A percentile compares a stretch with the other conserved stretches of the same genome.
Evolutionary conservation across 345 rosid species (phyloP).

Genomic region (Boechera stricta): DNA sequence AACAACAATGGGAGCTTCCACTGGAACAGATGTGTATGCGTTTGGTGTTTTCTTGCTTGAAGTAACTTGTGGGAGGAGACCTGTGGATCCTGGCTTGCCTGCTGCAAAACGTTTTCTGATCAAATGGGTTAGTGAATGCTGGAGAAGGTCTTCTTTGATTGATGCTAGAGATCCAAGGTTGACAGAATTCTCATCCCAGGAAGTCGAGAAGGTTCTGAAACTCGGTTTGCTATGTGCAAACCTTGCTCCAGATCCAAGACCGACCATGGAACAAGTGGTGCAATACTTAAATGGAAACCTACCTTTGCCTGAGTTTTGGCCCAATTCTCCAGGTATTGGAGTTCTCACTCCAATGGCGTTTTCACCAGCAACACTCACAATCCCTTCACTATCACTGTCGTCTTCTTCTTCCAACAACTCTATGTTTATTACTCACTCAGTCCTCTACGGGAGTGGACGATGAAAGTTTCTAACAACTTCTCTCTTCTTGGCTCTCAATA

Average conservation of each 20-base stretch:
- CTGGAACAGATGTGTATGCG: slow-evolving; percentile 53
- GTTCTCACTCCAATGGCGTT: slow-evolving; percentile 32
- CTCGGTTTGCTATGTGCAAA: slow-evolving; percentile 56
- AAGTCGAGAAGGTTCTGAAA: slow-evolving; percentile 57
- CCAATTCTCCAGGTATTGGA: slow-evolving; percentile 43
- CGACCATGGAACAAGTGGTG: slow-evolving; percentile 53
- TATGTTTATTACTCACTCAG: slow-evolving; percentile 44
- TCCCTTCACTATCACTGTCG: slow-evolving; percentile 38
- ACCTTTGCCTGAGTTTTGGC: slow-evolving; percentile 44
- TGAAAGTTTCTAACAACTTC: slow-evolving; percentile 33
- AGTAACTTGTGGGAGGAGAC: slow-evolving; percentile 64
- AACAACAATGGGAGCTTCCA: slow-evolving; percentile 50
- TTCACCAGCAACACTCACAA: slow-evolving; percentile 2
- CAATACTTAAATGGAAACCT: slow-evolving; percentile 46
- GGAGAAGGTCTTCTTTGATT: slow-evolving; percentile 46
- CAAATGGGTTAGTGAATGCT: slow-evolving; percentile 49
- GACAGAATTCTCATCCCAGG: slow-evolving; percentile 39
- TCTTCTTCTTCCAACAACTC: slow-evolving; percentile 37
- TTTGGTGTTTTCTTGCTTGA: slow-evolving; percentile 59
- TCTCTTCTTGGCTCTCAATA: slow-evolving; percentile 1
- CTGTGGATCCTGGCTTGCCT: slow-evolving; percentile 57
- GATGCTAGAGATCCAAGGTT: slow-evolving; percentile 51
- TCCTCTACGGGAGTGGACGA: slow-evolving; percentile 43
- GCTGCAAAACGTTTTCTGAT: slow-evolving; percentile 41
- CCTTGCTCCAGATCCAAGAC: slow-evolving; percentile 47